Evolutionary conservation across 768 basidiomycete species (phyloP), one percentile per base, ranked within the genome.

Genomic region (Saitozyma sp.): DNA sequence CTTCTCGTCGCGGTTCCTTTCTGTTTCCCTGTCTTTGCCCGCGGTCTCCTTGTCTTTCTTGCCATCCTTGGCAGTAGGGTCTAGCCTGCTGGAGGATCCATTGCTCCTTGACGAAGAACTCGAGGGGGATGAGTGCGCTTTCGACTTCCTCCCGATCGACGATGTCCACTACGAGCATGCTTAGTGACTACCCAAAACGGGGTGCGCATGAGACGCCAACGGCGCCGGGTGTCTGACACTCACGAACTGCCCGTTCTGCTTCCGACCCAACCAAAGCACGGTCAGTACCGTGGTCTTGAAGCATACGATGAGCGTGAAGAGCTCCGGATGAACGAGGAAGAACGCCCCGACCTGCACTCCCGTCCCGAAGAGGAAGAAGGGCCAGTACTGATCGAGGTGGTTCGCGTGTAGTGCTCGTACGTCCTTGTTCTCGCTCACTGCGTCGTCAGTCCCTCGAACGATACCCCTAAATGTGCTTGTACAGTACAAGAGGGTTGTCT

Each of bases 351-450:
- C 51, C 49, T 74, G 69, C 3, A 71, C 42, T 10, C 51, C 54
- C 8, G 58, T 54, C 0, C 58, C 69, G 43, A 71, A 42, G 17
- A 60, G 48, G 49, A 65, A 66, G 19, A 74, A 19, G 9, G 63
- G 67, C 73, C 69, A 71, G 50, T 74, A 74, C n/a, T 55, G 56
- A n/a, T 64, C 59, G 8, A 71, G 62, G 50, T 74, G 73, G 42
- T 9, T 13, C 39, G 11, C n/a, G 40, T 67, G 65, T 2, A 59
- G 11, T 7, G 20, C 5, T 41, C 46, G 45, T 11, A 46, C 45
- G n/a, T 17, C 3, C n/a, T 17, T 46, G 45, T 46, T 46, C n/a
- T 46, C 45, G 45, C 45, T 46, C 45, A 46, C 45, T 46, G 45
- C 45, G 29, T 29, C 29, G 29, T 29, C 29, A 29, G 2, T 29